Evolutionary conservation across 768 basidiomycete species (phyloP).

Genomic region (Leccinum disarticulatum): DNA sequence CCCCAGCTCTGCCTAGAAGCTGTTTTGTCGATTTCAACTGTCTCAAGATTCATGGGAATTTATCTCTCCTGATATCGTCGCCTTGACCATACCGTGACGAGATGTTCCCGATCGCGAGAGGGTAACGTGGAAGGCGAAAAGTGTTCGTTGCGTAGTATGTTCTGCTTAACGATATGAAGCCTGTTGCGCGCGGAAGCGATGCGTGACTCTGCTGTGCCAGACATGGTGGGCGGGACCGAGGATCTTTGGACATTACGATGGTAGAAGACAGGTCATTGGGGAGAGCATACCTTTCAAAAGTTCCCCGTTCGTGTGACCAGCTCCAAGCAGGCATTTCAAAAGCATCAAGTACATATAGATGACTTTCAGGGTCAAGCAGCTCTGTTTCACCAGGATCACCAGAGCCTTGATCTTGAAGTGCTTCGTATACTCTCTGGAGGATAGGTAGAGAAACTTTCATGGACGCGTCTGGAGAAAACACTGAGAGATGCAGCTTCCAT

Average conservation of each 20-base stretch:
- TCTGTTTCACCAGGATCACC: conserved; percentile 52
- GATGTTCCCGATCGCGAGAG: conserved; percentile 80
- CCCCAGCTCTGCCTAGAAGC: conserved; percentile 83
- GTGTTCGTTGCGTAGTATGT: conserved; percentile 92
- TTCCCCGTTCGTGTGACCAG: conserved; percentile 83
- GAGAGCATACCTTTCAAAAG: conserved; percentile 76
- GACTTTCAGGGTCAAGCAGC: conserved; percentile 73
- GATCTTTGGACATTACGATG: conserved; percentile 36
- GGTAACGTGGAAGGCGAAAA: conserved; percentile 95
- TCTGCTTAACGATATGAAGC: conserved; percentile 88
- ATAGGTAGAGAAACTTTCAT: conserved; percentile 79
- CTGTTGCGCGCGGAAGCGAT: conserved; percentile 80
- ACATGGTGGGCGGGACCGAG: conserved; percentile 57
- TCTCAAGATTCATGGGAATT: conserved; percentile 18
- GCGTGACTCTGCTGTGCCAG: conserved; percentile 81
- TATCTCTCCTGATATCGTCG: conserved; percentile 11
- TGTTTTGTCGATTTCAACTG: conserved; percentile 96
- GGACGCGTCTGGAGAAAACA: conserved; percentile 55
- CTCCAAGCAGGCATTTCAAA: conserved; percentile 96
- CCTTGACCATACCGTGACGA: conserved; percentile 71
- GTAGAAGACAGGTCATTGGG: not conserved
- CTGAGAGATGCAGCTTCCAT: not conserved
- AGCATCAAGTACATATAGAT: conserved; percentile 82
- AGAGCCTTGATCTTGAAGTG: conserved; percentile 64
- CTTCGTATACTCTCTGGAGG: conserved; percentile 70